Percentiles rank a stretch among this genome's conserved stretches.
These are phyloP conservation scores for Aureobasidium sp. DNA, from an alignment of 2,329 filamentous ascomycete genomes.

Conservation along the genomic window DNA sequence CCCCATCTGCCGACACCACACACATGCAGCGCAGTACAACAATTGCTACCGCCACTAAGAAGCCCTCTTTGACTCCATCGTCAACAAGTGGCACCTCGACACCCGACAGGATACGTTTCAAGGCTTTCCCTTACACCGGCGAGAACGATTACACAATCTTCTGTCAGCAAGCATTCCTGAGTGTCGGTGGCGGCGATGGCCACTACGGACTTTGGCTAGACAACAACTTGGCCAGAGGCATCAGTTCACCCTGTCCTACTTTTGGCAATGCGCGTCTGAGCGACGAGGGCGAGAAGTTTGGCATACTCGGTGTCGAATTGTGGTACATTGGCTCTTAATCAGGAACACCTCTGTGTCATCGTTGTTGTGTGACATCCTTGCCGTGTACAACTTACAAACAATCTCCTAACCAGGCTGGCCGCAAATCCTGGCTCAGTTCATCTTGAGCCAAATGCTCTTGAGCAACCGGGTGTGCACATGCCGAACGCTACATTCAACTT, in stretches of 20 bases:
- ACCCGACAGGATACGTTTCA: constrained; percentile 79
- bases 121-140: constrained; percentile 92
- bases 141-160: constrained; percentile 96
- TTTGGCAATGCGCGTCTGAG: constrained; percentile 93
- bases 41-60: constrained; percentile 27
- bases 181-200: constrained; percentile 77
- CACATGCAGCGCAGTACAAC: constrained; percentile 55
- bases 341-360: background rate
- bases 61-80: constrained; percentile 20
- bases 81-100: constrained; percentile 43
- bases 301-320: constrained; percentile 80
- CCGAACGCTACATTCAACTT: background rate
- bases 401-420: background rate
- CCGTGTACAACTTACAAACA: background rate
- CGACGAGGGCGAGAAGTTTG: constrained; percentile 87
- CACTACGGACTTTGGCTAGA: constrained; percentile 93
- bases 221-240: constrained; percentile 71
- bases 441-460: background rate
- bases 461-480: background rate
- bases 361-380: background rate
- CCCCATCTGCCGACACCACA: constrained; percentile 59
- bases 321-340: constrained; percentile 70
- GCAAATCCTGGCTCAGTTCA: background rate
- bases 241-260: constrained; percentile 76
- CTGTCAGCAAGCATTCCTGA: constrained; percentile 77